Percentiles rank a stretch among this genome's conserved stretches.
phyloP scores from a whole-genome alignment of 352 stramenopile genomes.

The Globisporangium lucens region DNA sequence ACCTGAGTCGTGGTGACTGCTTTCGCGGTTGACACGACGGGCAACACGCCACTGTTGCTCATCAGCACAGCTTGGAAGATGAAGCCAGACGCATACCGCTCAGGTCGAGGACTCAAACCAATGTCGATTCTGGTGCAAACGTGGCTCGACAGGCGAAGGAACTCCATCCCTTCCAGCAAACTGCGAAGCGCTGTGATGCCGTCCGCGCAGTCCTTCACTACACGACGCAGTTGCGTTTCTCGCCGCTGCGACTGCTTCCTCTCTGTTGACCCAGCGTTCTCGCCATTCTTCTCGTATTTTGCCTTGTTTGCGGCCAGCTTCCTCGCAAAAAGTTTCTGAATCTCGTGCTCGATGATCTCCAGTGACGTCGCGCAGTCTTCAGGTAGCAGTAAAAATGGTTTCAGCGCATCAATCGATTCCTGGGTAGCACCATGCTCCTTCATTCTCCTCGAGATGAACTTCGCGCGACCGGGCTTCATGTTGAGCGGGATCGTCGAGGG shows the following conservation, averaged over 20 bases:
- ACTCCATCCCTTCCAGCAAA: conserved; percentile 73
- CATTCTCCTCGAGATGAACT: conserved; percentile 71
- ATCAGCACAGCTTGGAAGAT: conserved; percentile 83
- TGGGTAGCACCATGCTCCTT: conserved; percentile 52
- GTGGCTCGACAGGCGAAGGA: conserved; percentile 49
- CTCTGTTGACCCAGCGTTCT: conserved; percentile 13
- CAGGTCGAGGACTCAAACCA: conserved; percentile 66
- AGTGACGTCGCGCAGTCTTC: conserved; percentile 59
- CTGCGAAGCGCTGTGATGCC: conserved; percentile 57
- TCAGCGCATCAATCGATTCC: conserved; percentile 50
- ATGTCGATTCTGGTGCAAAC: conserved; percentile 73
- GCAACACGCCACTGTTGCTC: conserved; percentile 11
- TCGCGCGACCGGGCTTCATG: conserved; percentile 67
- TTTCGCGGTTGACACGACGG: conserved; percentile 22
- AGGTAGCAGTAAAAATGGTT: conserved; percentile 76
- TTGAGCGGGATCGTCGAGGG: conserved; percentile 55
- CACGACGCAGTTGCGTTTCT: conserved; percentile 51
- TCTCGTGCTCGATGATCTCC: conserved; percentile 61
- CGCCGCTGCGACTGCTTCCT: conserved; percentile 67
- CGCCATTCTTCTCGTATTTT: conserved; percentile 13
- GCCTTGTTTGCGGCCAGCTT: conserved; percentile 33
- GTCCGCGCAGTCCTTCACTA: conserved; percentile 72
- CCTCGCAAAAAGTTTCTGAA: conserved; percentile 56
- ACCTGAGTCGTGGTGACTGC: conserved; percentile 45
- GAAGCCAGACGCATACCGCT: conserved; percentile 77